Conservation (phyloP, 805 yeast genomes). For the Ogataea pini region DNA sequence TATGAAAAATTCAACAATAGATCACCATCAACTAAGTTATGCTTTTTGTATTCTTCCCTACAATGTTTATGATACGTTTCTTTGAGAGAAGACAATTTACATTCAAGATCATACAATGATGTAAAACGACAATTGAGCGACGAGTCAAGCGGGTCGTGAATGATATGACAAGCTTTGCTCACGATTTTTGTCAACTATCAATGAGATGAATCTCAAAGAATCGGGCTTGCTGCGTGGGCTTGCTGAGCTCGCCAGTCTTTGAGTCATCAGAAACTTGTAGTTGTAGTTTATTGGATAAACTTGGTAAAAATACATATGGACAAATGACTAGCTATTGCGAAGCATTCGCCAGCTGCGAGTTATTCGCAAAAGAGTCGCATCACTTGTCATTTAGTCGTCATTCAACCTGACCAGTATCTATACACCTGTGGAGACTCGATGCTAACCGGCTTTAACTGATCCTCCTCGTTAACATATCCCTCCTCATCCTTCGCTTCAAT, state of each 20-base stretch:
- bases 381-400: background rate
- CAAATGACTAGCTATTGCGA: background rate
- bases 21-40: background rate
- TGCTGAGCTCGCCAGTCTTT: no score
- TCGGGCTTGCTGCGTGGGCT: no score
- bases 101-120: background rate
- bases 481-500: conserved; percentile 27
- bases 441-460: conserved; percentile 53
- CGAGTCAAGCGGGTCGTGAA: no score
- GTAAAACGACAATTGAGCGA: no score
- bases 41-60: conserved; percentile 8
- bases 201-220: no score
- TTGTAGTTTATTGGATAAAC: background rate
- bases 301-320: no score
- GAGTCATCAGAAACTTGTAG: background rate
- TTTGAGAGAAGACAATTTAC: conserved; percentile 9
- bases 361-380: no score
- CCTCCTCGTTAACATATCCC: conserved; percentile 34
- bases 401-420: conserved; percentile 64
- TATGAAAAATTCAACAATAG: conserved; percentile 7
- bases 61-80: conserved; percentile 12
- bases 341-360: no score
- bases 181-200: no score
- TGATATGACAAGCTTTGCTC: no score
- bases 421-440: conserved; percentile 62